Evolutionary conservation across 2,329 filamentous ascomycete species (phyloP).

Genomic region (Mycosphaerella sp.): DNA sequence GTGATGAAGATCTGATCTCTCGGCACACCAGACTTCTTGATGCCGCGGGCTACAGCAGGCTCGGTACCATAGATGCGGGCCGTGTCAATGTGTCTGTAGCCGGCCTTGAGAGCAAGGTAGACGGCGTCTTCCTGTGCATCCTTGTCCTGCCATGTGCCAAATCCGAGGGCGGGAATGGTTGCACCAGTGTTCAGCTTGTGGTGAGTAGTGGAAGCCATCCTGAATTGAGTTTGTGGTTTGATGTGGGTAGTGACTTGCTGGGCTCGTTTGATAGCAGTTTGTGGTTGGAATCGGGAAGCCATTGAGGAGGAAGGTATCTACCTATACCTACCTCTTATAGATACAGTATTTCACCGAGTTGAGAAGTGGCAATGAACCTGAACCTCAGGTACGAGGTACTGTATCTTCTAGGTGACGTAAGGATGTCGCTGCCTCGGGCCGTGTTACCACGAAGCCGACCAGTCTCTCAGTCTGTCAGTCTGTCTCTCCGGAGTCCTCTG

Average conservation of each 20-base stretch:
- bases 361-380: slow-evolving; percentile 2
- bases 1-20: slow-evolving; percentile 61
- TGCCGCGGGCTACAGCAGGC: slow-evolving; percentile 58
- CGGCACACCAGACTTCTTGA: slow-evolving; percentile 58
- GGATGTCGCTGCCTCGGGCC: no score
- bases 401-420: no score
- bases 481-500: no score
- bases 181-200: slow-evolving; percentile 37
- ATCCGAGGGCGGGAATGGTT: slow-evolving; percentile 35
- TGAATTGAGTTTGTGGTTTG: slow-evolving; percentile 19
- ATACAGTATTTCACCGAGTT: no score
- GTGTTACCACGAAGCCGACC: no score
- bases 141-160: slow-evolving; percentile 52
- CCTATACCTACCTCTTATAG: no score
- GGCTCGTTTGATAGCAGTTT: slow-evolving; percentile 13
- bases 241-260: slow-evolving; percentile 17
- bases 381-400: no score
- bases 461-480: no score
- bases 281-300: slow-evolving; percentile 3
- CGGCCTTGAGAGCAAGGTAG: slow-evolving; percentile 41
- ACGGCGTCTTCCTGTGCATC: slow-evolving; percentile 47
- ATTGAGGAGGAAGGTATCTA: slow-evolving; percentile 1
- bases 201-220: slow-evolving; percentile 30
- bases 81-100: slow-evolving; percentile 53
- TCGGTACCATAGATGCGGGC: slow-evolving; percentile 49